A percentile compares a stretch with the other conserved stretches of the same genome.
phyloP scores from a whole-genome alignment of 768 basidiomycete species.

The Terana coerulea region DNA sequence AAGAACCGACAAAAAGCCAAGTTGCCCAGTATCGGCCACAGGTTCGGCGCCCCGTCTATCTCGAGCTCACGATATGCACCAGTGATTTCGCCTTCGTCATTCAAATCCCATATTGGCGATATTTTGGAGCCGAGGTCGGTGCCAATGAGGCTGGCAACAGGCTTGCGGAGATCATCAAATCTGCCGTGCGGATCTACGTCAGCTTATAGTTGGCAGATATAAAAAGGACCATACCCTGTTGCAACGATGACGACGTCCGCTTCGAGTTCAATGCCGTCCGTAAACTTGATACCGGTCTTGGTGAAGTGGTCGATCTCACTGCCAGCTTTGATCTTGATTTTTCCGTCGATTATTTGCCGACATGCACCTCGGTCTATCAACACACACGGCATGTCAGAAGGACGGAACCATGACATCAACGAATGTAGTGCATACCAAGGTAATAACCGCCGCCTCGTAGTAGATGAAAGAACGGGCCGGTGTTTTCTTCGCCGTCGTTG shows the following conservation, averaged over 20 bases:
- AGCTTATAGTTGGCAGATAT: not conserved
- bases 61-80: slow-evolving; percentile 48
- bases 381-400: not conserved
- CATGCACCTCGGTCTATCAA: slow-evolving; percentile 52
- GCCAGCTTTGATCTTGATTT: slow-evolving; percentile 69
- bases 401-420: not conserved
- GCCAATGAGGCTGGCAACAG: slow-evolving; percentile 36
- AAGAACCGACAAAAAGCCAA: slow-evolving; percentile 60
- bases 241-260: slow-evolving; percentile 28
- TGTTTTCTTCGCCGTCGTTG: slow-evolving; percentile 45
- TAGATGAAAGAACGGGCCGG: slow-evolving; percentile 40
- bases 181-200: not conserved
- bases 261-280: slow-evolving; percentile 19
- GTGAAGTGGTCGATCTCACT: slow-evolving; percentile 26
- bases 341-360: slow-evolving; percentile 59
- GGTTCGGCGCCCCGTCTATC: slow-evolving; percentile 48
- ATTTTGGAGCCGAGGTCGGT: slow-evolving; percentile 40
- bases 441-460: slow-evolving; percentile 65
- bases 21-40: slow-evolving; percentile 64
- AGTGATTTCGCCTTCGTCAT: slow-evolving; percentile 61
- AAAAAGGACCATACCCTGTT: slow-evolving; percentile 16
- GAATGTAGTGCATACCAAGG: slow-evolving; percentile 39
- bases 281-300: slow-evolving; percentile 19
- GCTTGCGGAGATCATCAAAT: slow-evolving; percentile 11
- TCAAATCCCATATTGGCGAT: slow-evolving; percentile 58